A percentile compares a stretch with the other conserved stretches of the same genome.
phyloP scores from a whole-genome alignment of 176 grass and related monocot species.

The Urochloa ruziziensis region DNA sequence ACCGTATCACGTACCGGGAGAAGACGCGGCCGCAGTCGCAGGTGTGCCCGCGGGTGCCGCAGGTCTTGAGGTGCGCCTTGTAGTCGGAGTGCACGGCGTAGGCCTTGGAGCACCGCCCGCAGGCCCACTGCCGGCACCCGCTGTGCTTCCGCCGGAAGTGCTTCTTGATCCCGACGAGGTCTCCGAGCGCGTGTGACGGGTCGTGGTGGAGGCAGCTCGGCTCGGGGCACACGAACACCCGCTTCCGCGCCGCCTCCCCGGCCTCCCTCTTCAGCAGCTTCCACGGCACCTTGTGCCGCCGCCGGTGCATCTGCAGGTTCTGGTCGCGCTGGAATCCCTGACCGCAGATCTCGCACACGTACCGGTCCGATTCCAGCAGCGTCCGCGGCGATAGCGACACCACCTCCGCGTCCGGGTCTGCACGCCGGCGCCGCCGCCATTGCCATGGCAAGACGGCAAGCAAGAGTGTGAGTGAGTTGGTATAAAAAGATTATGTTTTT shows the following conservation, averaged over 20 bases:
- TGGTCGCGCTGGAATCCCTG: slow-evolving; percentile 86
- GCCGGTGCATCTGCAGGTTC: slow-evolving; percentile 94
- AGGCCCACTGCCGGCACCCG: slow-evolving; percentile 75
- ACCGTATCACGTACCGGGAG: slow-evolving; percentile 46
- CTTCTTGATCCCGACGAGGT: slow-evolving; percentile 85
- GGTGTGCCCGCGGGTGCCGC: slow-evolving; percentile 68
- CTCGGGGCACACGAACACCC: slow-evolving; percentile 93
- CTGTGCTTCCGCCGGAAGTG: slow-evolving; percentile 95
- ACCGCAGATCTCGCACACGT: slow-evolving; percentile 93
- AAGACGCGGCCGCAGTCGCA: slow-evolving; percentile 96
- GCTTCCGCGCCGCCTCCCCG: slow-evolving; percentile 55
- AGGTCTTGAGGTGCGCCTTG: slow-evolving; percentile 95
- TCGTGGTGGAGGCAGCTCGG: slow-evolving; percentile 88
- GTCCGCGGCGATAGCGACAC: slow-evolving; percentile 85
- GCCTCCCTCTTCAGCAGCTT: slow-evolving; percentile 77
- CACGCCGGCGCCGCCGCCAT: neutral
- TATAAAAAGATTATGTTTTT: neutral
- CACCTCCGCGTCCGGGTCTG: slow-evolving; percentile 97
- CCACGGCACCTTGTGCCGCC: slow-evolving; percentile 88
- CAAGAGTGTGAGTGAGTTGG: neutral
- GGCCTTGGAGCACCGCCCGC: slow-evolving; percentile 75
- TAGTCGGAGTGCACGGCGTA: slow-evolving; percentile 94
- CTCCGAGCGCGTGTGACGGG: slow-evolving; percentile 67
- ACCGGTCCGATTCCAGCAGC: slow-evolving; percentile 74
- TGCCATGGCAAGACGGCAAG: neutral